Evolutionary conservation across 805 yeast species (phyloP).

Genomic region (Candida tibetensis): DNA sequence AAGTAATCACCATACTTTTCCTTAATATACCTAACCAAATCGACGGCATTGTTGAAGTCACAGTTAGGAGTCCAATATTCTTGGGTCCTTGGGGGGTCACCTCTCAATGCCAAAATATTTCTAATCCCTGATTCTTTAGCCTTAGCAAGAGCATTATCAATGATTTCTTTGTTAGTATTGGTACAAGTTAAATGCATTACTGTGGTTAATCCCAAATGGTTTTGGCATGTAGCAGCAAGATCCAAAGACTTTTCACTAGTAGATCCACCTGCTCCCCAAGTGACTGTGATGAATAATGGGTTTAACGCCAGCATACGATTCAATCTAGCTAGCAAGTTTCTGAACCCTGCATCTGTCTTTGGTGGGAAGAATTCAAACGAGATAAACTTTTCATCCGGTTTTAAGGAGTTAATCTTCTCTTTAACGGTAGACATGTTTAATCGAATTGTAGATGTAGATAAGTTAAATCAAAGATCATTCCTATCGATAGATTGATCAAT

Average conservation of each 20-base stretch:
- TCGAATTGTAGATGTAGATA: too few relatives aligned
- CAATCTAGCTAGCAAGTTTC: constrained; percentile 81
- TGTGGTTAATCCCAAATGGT: constrained; percentile 77
- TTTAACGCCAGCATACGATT: constrained; percentile 84
- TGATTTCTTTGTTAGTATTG: constrained; percentile 71
- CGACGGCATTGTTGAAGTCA: constrained; percentile 77
- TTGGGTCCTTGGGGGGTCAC: constrained; percentile 87
- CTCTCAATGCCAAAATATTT: constrained; percentile 89
- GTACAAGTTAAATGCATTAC: constrained; percentile 96
- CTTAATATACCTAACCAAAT: constrained; percentile 78
- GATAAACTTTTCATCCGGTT: constrained; percentile 58
- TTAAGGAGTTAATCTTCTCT: constrained; percentile 51
- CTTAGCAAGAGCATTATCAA: constrained; percentile 71
- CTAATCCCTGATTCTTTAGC: constrained; percentile 79
- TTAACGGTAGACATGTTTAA: constrained; percentile 29
- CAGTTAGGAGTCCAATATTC: constrained; percentile 56
- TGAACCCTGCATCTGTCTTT: constrained; percentile 84
- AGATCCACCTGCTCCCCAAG: constrained; percentile 99
- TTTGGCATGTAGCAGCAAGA: constrained; percentile 73
- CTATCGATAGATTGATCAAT: too few relatives aligned
- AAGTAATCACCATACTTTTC: constrained; percentile 72
- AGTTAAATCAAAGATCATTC: background rate
- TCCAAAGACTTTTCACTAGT: constrained; percentile 84
- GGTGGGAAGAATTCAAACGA: constrained; percentile 98
- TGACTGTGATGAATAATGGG: constrained; percentile 86